Evolutionary conservation across 306 rosid genomes (phyloP), one percentile per base, ranked within the genome.

Genomic region (Cyamopsis tetragonoloba): DNA sequence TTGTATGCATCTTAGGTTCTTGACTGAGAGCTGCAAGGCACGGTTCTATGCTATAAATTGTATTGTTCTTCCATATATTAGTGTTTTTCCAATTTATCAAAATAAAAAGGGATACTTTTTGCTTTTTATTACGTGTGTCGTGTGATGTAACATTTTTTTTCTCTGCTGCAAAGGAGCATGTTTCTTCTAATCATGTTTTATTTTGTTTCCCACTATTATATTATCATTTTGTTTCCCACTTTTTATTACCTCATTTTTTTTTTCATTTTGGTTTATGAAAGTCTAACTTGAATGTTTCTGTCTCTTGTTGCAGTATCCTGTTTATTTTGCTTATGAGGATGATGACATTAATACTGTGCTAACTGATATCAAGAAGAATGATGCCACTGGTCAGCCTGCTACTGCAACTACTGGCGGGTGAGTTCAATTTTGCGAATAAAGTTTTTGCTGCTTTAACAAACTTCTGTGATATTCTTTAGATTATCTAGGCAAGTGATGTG

Each of bases 371-470:
- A 90, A 90, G 85, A 88, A 73, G 73, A 95, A 73, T 75, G 99
- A 95, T 82, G 91, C 88, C 73, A 85, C 88, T 63, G 99, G 95
- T 72, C 99, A 95, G 81, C 96, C 91, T 77, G 99, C 99, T 14
- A 95, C 97, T 34, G 99, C 97, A 53, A 90, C 97, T 57, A 90
- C 95, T 75, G 99, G 99, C 80, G 97, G 99, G 99, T 95, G 73
- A 82, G 86, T 83, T 62, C 66, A 38, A 28, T 20, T 61, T 14
- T 30, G n/a, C 46, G 20, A 62, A 74, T 57, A 31, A 62, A 46
- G 60, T 19, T 39, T 73, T 73, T 35, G 26, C 22, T 68, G 70
- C 69, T 54, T 51, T 17, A 42, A 18, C 55, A n/a, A 38, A 18
- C 28, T 39, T 64, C 53, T 50, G 63, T 14, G 3, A 68, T 39